Evolutionary conservation across 1,139 yeast species (phyloP).

Genomic region (Nakaseomyces kungkrabaensis): DNA sequence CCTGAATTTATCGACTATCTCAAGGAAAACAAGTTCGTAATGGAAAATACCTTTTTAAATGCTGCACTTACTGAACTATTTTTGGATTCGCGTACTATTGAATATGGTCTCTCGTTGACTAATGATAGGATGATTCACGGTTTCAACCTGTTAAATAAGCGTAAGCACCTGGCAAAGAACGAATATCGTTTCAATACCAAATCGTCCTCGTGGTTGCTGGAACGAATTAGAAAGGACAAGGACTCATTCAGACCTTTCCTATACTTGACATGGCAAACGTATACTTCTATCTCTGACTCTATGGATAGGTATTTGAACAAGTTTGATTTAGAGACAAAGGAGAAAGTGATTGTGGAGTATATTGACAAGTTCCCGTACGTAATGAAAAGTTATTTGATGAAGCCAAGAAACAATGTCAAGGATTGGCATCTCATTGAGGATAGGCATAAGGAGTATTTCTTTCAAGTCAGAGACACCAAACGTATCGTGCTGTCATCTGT

Average conservation of each 20-base stretch:
- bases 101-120: slow-evolving; percentile 31
- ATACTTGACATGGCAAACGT: slow-evolving; percentile 36
- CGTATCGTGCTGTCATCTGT: slow-evolving; percentile 10
- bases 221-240: slow-evolving; percentile 18
- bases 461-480: slow-evolving; percentile 15
- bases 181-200: background rate
- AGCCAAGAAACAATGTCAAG: slow-evolving; percentile 14
- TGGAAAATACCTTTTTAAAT: slow-evolving; percentile 35
- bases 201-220: slow-evolving; percentile 14
- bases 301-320: slow-evolving; percentile 21
- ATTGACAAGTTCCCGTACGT: slow-evolving; percentile 19
- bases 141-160: slow-evolving; percentile 24
- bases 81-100: slow-evolving; percentile 15
- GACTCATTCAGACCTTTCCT: slow-evolving; percentile 17
- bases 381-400: slow-evolving; percentile 26
- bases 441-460: slow-evolving; percentile 12
- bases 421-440: slow-evolving; percentile 21
- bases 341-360: slow-evolving; percentile 9
- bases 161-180: slow-evolving; percentile 13
- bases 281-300: slow-evolving; percentile 35
- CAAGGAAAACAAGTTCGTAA: slow-evolving; percentile 28
- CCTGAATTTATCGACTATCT: slow-evolving; percentile 27
- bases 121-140: slow-evolving; percentile 36
- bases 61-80: slow-evolving; percentile 22
- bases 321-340: slow-evolving; percentile 4